phyloP scores from a whole-genome alignment of 345 rosid genomes.

The Raphanus sativus region DNA sequence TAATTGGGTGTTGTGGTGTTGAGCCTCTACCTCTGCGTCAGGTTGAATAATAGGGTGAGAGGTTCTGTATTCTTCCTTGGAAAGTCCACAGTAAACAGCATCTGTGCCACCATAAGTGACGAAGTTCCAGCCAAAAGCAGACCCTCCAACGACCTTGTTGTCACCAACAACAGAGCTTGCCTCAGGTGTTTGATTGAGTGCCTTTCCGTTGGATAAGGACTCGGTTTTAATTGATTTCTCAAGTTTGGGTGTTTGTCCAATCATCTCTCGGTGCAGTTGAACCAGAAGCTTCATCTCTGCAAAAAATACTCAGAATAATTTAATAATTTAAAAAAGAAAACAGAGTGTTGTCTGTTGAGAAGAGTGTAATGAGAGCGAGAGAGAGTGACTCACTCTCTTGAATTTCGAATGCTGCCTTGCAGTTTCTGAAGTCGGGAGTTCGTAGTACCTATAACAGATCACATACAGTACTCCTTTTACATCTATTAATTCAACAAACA shows the following conservation, averaged over 20 bases:
- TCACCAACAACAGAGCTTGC: not conserved
- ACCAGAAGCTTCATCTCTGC: constrained; percentile 67
- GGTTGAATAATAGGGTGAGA: constrained; percentile 39
- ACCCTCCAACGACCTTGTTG: constrained; percentile 67
- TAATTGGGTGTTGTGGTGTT: not conserved
- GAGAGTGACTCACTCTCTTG: constrained; percentile 55
- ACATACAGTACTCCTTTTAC: not conserved
- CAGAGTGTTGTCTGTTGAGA: not conserved
- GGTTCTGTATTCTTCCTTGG: constrained; percentile 69
- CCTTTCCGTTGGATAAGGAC: constrained; percentile 46
- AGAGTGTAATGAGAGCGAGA: not conserved
- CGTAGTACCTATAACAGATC: constrained; percentile 45
- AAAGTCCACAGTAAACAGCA: constrained; percentile 61
- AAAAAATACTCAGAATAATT: constrained; percentile 25
- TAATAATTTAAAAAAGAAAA: not conserved
- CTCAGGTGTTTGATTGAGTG: constrained; percentile 23
- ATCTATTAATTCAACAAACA: not conserved
- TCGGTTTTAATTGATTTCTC: constrained; percentile 40
- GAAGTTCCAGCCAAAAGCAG: constrained; percentile 93
- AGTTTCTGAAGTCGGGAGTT: constrained; percentile 64
- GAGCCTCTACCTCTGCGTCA: not conserved
- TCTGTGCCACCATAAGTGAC: constrained; percentile 51
- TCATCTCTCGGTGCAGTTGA: constrained; percentile 58
- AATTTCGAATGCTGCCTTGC: constrained; percentile 66
- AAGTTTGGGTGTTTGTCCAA: constrained; percentile 43